Percentiles rank a stretch among this genome's conserved stretches.
Evolutionary conservation across 1,284 basidiomycete species (phyloP).

Genomic region (Puccinia hordei): DNA sequence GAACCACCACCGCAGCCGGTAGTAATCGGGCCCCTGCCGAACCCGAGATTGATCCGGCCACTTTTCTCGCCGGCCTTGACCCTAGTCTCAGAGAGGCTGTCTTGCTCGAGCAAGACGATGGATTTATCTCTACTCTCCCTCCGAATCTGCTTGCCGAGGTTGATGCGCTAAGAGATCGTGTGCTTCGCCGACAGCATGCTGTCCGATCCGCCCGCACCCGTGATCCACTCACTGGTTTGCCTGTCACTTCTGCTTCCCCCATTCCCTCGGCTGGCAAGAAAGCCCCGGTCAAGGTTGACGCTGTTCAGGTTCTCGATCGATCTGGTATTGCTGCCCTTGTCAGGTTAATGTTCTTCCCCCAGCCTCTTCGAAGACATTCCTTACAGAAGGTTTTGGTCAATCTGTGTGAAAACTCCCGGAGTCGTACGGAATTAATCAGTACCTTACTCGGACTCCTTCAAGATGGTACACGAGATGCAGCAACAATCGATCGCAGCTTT

Average conservation of each 20-base stretch:
- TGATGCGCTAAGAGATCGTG: slow-evolving; percentile 66
- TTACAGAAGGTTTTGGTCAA: slow-evolving; percentile 90
- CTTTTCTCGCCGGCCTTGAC: slow-evolving; percentile 80
- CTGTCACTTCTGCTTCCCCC: slow-evolving; percentile 25
- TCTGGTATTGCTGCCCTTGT: slow-evolving; percentile 84
- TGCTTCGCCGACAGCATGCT: slow-evolving; percentile 12
- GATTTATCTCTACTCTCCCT: slow-evolving; percentile 75
- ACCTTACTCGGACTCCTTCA: slow-evolving; percentile 87
- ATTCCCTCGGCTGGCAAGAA: slow-evolving; percentile 49
- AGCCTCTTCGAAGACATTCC: slow-evolving; percentile 79
- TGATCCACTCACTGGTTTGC: slow-evolving; percentile 44
- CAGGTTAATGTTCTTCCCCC: slow-evolving; percentile 93
- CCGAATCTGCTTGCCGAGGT: slow-evolving; percentile 81
- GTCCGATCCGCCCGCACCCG: slow-evolving; percentile 38
- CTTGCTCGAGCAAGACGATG: slow-evolving; percentile 80
- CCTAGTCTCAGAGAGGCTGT: slow-evolving; percentile 81
- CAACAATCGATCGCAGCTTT: slow-evolving; percentile 89
- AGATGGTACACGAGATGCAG: slow-evolving; percentile 89
- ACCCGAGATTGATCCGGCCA: slow-evolving; percentile 79
- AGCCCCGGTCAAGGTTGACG: slow-evolving; percentile 68
- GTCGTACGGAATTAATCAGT: slow-evolving; percentile 87
- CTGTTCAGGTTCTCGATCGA: slow-evolving; percentile 91
- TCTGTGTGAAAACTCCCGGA: slow-evolving; percentile 90
- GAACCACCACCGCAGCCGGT: slow-evolving; percentile 51
- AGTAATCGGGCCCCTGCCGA: slow-evolving; percentile 59